These are phyloP conservation scores for Camelina neglecta DNA, from an alignment of 345 rosid species.

Conservation along the genomic window DNA sequence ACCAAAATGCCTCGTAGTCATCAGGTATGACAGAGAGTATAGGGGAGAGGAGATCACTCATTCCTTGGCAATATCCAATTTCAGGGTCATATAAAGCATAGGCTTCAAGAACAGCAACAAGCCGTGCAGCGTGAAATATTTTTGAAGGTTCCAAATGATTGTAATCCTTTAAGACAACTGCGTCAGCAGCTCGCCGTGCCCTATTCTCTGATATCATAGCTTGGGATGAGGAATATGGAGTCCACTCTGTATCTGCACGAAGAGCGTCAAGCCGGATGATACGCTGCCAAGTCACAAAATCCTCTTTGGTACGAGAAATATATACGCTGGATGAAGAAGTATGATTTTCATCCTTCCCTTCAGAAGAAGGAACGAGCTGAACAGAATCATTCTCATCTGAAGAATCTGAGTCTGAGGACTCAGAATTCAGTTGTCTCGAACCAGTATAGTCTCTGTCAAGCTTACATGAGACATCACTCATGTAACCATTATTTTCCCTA, in stretches of 20 bases:
- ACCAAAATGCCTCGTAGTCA: conserved; percentile 96
- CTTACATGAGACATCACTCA: conserved; percentile 60
- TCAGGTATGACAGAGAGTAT: conserved; percentile 73
- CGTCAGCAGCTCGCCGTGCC: conserved; percentile 71
- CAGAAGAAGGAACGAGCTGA: conserved; percentile 52
- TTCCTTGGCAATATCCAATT: conserved; percentile 98
- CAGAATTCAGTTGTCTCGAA: conserved; percentile 56
- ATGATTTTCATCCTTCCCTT: conserved; percentile 46
- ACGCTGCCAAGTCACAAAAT: conserved; percentile 86
- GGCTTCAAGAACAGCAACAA: conserved; percentile 95
- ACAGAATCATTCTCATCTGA: conserved; percentile 70
- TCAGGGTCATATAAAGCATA: conserved; percentile 88
- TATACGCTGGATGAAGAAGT: conserved; percentile 31
- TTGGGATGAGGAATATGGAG: conserved; percentile 59
- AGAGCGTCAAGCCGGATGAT: conserved; percentile 97
- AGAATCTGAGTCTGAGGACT: conserved; percentile 84
- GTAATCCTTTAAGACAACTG: conserved; percentile 81
- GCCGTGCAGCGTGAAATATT: conserved; percentile 90
- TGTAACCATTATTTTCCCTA: conserved; percentile 53
- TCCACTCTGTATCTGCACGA: conserved; percentile 93
- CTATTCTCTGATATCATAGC: conserved; percentile 62
- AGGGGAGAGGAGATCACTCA: conserved; percentile 97
- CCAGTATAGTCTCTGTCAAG: conserved; percentile 55
- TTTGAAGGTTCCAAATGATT: conserved; percentile 75
- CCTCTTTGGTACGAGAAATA: conserved; percentile 52